Base-by-base conservation (phyloP, 106 monocot genomes). In the Dioscorea alata region DNA sequence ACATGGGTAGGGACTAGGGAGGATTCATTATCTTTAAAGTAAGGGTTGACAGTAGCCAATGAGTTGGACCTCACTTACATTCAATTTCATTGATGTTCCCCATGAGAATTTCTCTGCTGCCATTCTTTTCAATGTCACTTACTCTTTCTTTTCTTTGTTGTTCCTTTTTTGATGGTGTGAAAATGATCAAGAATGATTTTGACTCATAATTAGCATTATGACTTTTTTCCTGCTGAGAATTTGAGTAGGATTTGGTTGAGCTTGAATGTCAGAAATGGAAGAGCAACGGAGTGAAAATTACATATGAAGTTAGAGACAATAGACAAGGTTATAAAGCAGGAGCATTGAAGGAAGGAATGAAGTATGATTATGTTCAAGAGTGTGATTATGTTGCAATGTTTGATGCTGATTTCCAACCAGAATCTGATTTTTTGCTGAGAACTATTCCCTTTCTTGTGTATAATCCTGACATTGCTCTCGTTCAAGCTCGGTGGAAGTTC, bases 331-430 rank as follows among this genome's bases (percentile, higher is more conserved):
- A 91, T 50, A 91, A 91, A 59, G 87, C 91, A 63, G 91, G 91
- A 4, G 88, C 85, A 32, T 54, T 91, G 49, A 86, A 74, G 57
- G 79, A 91, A 78, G 91, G 84, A n/a, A 82, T 91, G 91, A 84
- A 77, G 66, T 74, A 75, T n/a, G 23, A 50, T 7, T 91, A 91
- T 50, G 84, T 77, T 2, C 33, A 71, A 8, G 48, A 71, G 14
- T 91, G 91, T 52, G 87, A 92, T 31, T 88, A 81, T 59, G 78
- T 92, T 9, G 88, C 78, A 16, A 86, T 92, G 52, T 85, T 92
- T 57, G 91, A 91, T 68, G 91, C 90, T 6, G 90, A 91, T 65
- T 91, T 91, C 59, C 90, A 91, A 49, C 90, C 90, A 6, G 83
- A 78, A 65, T 58, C 87, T 10, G 84, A 91, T 68, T 91, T 81